phyloP scores from a whole-genome alignment of 495 filamentous ascomycete species.

The Lasiosphaeriaceae sp. region DNA sequence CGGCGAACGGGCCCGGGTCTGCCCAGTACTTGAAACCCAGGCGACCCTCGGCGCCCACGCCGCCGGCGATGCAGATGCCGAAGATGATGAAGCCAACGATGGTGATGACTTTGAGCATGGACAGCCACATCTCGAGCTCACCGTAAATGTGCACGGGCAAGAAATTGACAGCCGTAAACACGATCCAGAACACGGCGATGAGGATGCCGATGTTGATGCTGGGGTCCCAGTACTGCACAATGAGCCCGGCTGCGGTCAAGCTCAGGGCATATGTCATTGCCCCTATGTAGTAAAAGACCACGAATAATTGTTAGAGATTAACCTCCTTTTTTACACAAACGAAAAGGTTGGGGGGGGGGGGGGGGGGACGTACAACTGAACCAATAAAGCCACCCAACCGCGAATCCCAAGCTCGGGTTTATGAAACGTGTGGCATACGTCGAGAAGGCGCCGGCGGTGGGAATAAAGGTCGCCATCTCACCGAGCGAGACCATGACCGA shows the following conservation, averaged over 20 bases:
- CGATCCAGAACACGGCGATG: slow-evolving; percentile 71
- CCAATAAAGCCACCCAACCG: slow-evolving; percentile 68
- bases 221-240: slow-evolving; percentile 71
- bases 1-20: slow-evolving; percentile 64
- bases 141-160: slow-evolving; percentile 66
- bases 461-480: slow-evolving; percentile 73
- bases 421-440: slow-evolving; percentile 69
- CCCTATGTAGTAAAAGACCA: slow-evolving; percentile 18
- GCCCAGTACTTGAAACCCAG: slow-evolving; percentile 73
- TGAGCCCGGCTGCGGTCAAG: slow-evolving; percentile 66
- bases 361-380: slow-evolving; percentile 29
- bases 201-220: slow-evolving; percentile 57
- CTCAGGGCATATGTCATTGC: slow-evolving; percentile 70
- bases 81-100: slow-evolving; percentile 66
- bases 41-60: slow-evolving; percentile 60
- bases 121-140: slow-evolving; percentile 72
- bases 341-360: not conserved
- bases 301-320: not conserved
- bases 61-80: slow-evolving; percentile 63
- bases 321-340: not conserved
- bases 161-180: slow-evolving; percentile 64
- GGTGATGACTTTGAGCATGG: slow-evolving; percentile 70
- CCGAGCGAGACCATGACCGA: slow-evolving; percentile 56
- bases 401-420: slow-evolving; percentile 71
- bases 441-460: slow-evolving; percentile 71